Base-by-base conservation (phyloP, 129 eudicot genomes). In the Pittosporum tobira region DNA sequence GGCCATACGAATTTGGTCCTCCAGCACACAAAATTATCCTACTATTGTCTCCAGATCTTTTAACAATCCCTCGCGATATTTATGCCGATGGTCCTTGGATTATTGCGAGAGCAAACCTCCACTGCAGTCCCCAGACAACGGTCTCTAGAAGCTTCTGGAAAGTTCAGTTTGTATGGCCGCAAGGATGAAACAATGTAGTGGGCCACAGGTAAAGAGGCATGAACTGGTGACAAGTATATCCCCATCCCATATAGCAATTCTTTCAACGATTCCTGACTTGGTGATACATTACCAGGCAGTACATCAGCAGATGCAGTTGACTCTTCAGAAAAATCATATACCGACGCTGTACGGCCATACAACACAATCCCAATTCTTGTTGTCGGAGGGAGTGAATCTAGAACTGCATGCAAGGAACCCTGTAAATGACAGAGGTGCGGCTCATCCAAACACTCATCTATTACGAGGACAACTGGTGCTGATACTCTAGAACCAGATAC, bases 81-180 rank as follows among this genome's bases (percentile, higher is more conserved):
- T 91, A 96, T 5, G 85, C 90, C 4, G 98, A 86, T 30, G 98
- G 95, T 8, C 98, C 98, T 75, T 81, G 94, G 56, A 83, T 79
- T 5, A 91, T 77, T 8, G 94, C 94, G 51, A 86, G 60, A 22
- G 98, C 98, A 43, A n/a, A 86, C 90, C 69, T 91, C 90, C 1
- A 86, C 82, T 13, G 98, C 98, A 1, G 88, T 67, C 51, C 99
- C 94, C 77, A 91, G 69, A 60, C 94, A 84, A 56, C 99, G 88
- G 56, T 87, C 99, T 75, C 96, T 72, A 27, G 94, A 83, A 68
- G 77, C 77, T 76, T 91, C 99, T 9, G 96, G 81, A 51, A 76
- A 24, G 57, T 79, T 74, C 61, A 59, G 25, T 60, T 74, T 86
- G 61, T 78, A 91, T 20, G 96, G 81, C 51, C 87, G 77, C 57